Evolutionary conservation across 768 basidiomycete species (phyloP), one percentile per base, ranked within the genome.

Genomic region (Agaricus blazei): DNA sequence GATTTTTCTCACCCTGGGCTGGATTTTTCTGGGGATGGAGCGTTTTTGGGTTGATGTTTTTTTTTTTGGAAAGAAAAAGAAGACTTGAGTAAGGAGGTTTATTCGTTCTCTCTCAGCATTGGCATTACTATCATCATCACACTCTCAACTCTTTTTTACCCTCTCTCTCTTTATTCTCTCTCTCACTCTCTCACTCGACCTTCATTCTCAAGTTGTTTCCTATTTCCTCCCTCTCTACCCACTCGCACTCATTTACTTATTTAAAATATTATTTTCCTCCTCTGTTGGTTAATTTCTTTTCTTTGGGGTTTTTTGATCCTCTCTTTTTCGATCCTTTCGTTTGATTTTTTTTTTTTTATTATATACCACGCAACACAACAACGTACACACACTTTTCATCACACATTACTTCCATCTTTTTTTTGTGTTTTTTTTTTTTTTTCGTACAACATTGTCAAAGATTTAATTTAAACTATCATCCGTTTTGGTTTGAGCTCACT

Each of bases 301-400:
- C 48, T 44, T 47, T 45, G 29, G 52, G 45, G 6, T 44, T 58
- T 31, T 37, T 29, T 26, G 14, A 34, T 15, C 12, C 11, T 15
- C 27, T 54, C 27, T n/a, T 31, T 45, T 50, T 41, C 52, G 40
- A 31, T 6, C 43, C 42, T 28, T 34, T 48, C 40, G 28, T 38
- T n/a, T 28, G 12, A 5, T 6, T 9, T 43, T 23, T 34, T 44
- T 50, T 12, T 47, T 24, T 44, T 31, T 45, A 44, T 45, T 31
- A 41, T 19, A 41, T 41, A 41, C 40, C 40, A 52, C 29, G 41
- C 51, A 19, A 52, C 24, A 26, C 38, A 51, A 5, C 28, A 15
- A 29, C 52, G 31, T 37, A 44, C 34, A 55, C 54, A 38, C 48
- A 54, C 28, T 52, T 31, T 43, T 27, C 44, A 24, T 15, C 12